Evolutionary conservation across 805 yeast species (phyloP).

Genomic region (Ogataea corticis): DNA sequence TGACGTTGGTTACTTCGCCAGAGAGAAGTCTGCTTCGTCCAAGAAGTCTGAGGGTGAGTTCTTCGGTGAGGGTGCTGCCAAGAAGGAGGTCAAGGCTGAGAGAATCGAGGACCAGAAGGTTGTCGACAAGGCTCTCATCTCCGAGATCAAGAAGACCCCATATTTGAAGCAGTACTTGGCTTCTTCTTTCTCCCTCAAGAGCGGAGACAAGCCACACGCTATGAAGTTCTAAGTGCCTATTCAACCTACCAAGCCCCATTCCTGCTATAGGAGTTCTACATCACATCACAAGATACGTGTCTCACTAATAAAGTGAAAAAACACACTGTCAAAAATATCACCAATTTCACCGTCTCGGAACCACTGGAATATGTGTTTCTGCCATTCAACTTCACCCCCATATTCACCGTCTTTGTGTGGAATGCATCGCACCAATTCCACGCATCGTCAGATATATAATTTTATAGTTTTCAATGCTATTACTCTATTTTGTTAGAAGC

Average conservation of each 20-base stretch:
- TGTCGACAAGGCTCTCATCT: conserved; percentile 88
- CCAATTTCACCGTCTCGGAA: background rate
- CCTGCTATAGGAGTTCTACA: conserved; percentile 6
- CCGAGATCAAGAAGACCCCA: conserved; percentile 97
- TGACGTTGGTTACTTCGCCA: conserved; percentile 93
- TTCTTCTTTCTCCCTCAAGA: conserved; percentile 92
- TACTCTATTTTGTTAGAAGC: conserved; percentile 2
- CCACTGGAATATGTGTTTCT: no score
- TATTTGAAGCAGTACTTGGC: conserved; percentile 95
- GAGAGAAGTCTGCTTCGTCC: conserved; percentile 83
- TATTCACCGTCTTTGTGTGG: background rate
- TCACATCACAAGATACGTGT: conserved; percentile 1
- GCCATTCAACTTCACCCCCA: background rate
- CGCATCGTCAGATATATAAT: conserved; percentile 7
- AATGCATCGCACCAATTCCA: conserved; percentile 9
- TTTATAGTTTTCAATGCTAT: conserved; percentile 12
- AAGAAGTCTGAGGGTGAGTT: conserved; percentile 91
- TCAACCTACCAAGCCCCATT: conserved; percentile 16
- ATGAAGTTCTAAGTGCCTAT: conserved; percentile 76
- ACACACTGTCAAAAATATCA: background rate
- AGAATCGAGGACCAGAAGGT: conserved; percentile 96
- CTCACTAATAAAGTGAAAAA: background rate
- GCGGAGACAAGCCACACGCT: conserved; percentile 98
- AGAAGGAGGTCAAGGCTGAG: conserved; percentile 88
- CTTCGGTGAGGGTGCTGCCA: conserved; percentile 80